These are phyloP conservation scores for Fusarium penzigii DNA, from an alignment of 2,329 filamentous ascomycete genomes.

Conservation along the genomic window DNA sequence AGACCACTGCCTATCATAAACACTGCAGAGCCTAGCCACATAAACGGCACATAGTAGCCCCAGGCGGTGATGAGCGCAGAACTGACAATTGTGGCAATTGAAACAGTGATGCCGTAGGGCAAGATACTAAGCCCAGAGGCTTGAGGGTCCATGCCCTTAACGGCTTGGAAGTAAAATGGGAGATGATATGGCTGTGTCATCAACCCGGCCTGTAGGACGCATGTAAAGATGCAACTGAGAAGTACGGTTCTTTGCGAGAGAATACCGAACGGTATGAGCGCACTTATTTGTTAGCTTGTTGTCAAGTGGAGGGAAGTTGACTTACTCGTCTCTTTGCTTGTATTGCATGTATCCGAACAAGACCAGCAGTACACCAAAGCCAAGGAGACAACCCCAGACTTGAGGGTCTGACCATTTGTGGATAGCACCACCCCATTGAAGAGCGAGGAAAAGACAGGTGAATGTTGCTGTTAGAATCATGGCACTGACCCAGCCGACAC, in stretches of 20 bases:
- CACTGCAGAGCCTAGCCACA: conserved; percentile 19
- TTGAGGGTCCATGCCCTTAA: conserved; percentile 13
- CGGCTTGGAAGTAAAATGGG: conserved; percentile 28
- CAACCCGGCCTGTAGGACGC: conserved; percentile 21
- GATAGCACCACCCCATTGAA: conserved; percentile 26
- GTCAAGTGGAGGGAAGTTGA: rapidly evolving
- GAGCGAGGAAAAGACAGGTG: conserved; percentile 19
- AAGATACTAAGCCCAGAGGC: conserved; percentile 20
- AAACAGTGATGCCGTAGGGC: conserved; percentile 18
- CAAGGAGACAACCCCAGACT: conserved; percentile 25
- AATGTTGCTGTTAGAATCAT: conserved; percentile 10
- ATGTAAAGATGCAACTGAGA: conserved; percentile 17
- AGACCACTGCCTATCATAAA: conserved; percentile 19
- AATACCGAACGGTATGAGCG: conserved; percentile 17
- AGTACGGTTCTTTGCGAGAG: conserved; percentile 16
- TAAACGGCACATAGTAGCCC: conserved; percentile 22
- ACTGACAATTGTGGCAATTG: conserved; percentile 11
- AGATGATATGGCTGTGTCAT: conserved; percentile 22
- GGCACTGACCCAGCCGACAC: conserved; percentile 18
- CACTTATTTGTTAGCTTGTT: not conserved
- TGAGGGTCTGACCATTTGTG: conserved; percentile 23
- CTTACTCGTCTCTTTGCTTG: conserved; percentile 16
- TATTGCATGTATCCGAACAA: conserved; percentile 16
- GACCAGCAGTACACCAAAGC: conserved; percentile 14
- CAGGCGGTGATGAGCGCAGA: conserved; percentile 13